Percentiles rank a stretch among this genome's conserved stretches.
These are phyloP conservation scores for Herpotrichia juniperi DNA, from an alignment of 2,329 filamentous ascomycete genomes.

Conservation along the genomic window DNA sequence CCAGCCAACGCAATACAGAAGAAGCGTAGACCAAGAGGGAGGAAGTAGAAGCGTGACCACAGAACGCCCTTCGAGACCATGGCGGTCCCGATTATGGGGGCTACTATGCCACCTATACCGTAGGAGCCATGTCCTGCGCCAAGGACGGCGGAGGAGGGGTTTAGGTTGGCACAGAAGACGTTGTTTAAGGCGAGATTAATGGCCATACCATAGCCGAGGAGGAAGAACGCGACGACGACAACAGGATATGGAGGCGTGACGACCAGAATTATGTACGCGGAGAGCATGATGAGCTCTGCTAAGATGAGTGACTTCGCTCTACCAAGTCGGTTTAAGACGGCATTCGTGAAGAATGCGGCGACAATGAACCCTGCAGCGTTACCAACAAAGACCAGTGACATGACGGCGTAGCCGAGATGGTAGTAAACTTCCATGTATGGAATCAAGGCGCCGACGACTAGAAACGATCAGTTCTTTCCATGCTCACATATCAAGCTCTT, in stretches of 20 bases:
- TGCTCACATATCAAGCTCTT: not conserved
- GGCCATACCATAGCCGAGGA: slow-evolving; percentile 63
- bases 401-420: slow-evolving; percentile 74
- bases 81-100: slow-evolving; percentile 75
- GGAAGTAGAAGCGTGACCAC: slow-evolving; percentile 77
- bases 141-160: slow-evolving; percentile 58
- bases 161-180: slow-evolving; percentile 61
- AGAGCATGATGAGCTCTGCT: slow-evolving; percentile 61
- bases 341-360: slow-evolving; percentile 73
- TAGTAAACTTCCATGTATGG: slow-evolving; percentile 82
- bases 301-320: slow-evolving; percentile 68
- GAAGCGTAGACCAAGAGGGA: slow-evolving; percentile 65
- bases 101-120: slow-evolving; percentile 59
- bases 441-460: slow-evolving; percentile 74
- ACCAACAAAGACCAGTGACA: slow-evolving; percentile 82
- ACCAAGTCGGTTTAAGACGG: slow-evolving; percentile 67
- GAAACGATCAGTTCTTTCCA: slow-evolving; percentile 10
- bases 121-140: slow-evolving; percentile 71
- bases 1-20: slow-evolving; percentile 63
- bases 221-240: slow-evolving; percentile 69
- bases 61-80: slow-evolving; percentile 66
- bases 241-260: slow-evolving; percentile 72
- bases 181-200: slow-evolving; percentile 62
- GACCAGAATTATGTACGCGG: slow-evolving; percentile 70
- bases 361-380: slow-evolving; percentile 78